Evolutionary conservation across 1,284 basidiomycete genomes (phyloP), one percentile per base, ranked within the genome.

Genomic region (Fomitiporia mediterranea): DNA sequence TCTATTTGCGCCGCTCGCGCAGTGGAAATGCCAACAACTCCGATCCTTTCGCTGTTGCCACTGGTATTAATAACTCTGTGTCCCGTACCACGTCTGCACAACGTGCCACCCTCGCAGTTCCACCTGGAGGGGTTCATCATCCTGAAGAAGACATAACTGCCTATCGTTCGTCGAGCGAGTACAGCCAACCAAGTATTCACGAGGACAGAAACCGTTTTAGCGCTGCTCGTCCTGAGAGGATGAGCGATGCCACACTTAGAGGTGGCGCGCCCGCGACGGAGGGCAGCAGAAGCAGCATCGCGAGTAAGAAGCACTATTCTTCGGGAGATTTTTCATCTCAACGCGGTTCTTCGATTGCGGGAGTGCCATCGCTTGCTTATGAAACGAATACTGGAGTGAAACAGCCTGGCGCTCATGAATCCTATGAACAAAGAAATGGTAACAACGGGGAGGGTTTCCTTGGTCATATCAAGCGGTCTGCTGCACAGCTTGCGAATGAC

Each of bases 401-500:
- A 28, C 44, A 39, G n/a, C 11, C 15, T 13, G 6, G 4, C 9
- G 13, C 42, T n/a, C 28, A 27, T 21, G 39, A n/a, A 7, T 21
- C 8, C 17, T 28, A 23, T 21, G 17, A 17, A 11, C n/a, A n/a
- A n/a, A n/a, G n/a, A n/a, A 37, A 43, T 19, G 51, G 28, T 19
- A 13, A 34, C 28, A 39, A 35, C 19, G 30, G 35, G 27, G 51
- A 27, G 9, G 51, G 51, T 1, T 46, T 57, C 9, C 27, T 53
- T 38, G 49, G 21, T 28, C 56, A 53, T 17, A 38, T 53, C 15
- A 57, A 34, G 38, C 42, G 53, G 6, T 17, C 56, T 1, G 4
- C 53, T 32, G 15, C 40, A 21, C 34, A 19, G 2, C 6, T 46
- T 28, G 38, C 50, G 13, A 25, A 32, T 13, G 44, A 57, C 32